Evolutionary conservation across 1,284 basidiomycete species (phyloP).

Genomic region (Omphalotus olearius): DNA sequence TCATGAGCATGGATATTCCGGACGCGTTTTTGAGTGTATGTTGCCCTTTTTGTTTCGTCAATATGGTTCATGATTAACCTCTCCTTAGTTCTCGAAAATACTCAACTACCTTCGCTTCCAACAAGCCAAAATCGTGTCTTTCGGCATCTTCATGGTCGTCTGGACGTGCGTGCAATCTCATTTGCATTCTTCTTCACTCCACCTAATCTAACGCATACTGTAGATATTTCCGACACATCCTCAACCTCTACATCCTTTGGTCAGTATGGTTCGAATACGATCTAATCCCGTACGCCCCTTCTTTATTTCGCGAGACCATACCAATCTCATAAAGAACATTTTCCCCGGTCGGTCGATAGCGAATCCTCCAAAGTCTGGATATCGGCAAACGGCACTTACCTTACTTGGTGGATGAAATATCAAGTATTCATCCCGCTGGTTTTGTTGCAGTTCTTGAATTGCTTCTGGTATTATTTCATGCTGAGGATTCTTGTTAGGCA

Average conservation of each 20-base stretch:
- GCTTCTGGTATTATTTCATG: conserved; percentile 90
- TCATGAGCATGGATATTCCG: conserved; percentile 95
- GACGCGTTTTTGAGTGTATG: conserved; percentile 85
- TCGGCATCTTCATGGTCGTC: conserved; percentile 64
- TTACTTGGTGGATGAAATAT: conserved; percentile 76
- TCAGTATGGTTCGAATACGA: conserved; percentile 85
- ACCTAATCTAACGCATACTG: neutral
- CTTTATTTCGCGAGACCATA: neutral
- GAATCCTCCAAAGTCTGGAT: conserved; percentile 56
- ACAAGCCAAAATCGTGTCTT: conserved; percentile 59
- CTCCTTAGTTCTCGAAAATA: conserved; percentile 72
- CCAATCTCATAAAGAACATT: neutral
- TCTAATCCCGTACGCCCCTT: conserved; percentile 65
- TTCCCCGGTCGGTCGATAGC: conserved; percentile 29
- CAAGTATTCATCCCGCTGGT: conserved; percentile 77
- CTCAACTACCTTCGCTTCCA: conserved; percentile 81
- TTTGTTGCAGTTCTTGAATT: conserved; percentile 77
- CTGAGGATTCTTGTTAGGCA: conserved; percentile 53
- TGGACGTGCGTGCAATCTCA: conserved; percentile 71
- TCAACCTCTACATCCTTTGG: conserved; percentile 85
- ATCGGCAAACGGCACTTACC: conserved; percentile 65
- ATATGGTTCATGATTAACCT: neutral
- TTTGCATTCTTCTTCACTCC: neutral
- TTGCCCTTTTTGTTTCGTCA: conserved; percentile 11
- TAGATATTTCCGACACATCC: conserved; percentile 94